Conservation (phyloP, 805 yeast genomes). For the Zygosaccharomyces siamensis region DNA sequence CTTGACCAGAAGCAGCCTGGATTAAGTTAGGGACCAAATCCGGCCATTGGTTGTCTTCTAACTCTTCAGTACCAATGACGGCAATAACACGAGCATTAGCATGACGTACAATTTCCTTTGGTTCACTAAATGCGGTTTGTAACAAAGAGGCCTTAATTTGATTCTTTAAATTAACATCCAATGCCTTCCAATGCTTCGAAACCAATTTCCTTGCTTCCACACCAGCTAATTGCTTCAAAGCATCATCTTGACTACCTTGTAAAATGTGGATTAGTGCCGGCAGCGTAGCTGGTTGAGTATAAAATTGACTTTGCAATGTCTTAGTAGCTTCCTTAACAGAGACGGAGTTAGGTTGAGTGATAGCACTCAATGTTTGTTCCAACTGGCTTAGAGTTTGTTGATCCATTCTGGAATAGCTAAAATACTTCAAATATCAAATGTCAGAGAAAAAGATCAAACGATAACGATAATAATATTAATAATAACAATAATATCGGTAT, state of each 20-base stretch:
- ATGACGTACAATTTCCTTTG: constrained; percentile 69
- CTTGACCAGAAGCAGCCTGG: constrained; percentile 54
- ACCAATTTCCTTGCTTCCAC: constrained; percentile 91
- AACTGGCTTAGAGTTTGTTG: constrained; percentile 61
- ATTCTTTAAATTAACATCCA: constrained; percentile 45
- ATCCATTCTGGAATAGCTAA: constrained; percentile 47
- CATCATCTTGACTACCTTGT: constrained; percentile 62
- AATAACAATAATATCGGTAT: neutral
- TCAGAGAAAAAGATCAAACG: neutral
- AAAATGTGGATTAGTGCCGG: constrained; percentile 81
- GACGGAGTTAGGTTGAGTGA: constrained; percentile 74
- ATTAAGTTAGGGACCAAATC: constrained; percentile 68
- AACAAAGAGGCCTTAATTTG: constrained; percentile 66
- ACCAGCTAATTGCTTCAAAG: constrained; percentile 86
- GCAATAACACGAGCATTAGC: constrained; percentile 85
- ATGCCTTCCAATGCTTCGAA: constrained; percentile 56
- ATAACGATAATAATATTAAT: neutral
- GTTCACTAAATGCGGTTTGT: constrained; percentile 60
- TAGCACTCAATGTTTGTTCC: constrained; percentile 74
- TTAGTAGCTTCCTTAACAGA: constrained; percentile 80
- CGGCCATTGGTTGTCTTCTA: constrained; percentile 67
- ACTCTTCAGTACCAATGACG: constrained; percentile 73
- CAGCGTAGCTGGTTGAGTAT: constrained; percentile 62
- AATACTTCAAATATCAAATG: neutral
- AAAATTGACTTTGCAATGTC: constrained; percentile 67